Conservation (phyloP, 352 stramenopile genomes). For the Globisporangium sylvaticum region DNA sequence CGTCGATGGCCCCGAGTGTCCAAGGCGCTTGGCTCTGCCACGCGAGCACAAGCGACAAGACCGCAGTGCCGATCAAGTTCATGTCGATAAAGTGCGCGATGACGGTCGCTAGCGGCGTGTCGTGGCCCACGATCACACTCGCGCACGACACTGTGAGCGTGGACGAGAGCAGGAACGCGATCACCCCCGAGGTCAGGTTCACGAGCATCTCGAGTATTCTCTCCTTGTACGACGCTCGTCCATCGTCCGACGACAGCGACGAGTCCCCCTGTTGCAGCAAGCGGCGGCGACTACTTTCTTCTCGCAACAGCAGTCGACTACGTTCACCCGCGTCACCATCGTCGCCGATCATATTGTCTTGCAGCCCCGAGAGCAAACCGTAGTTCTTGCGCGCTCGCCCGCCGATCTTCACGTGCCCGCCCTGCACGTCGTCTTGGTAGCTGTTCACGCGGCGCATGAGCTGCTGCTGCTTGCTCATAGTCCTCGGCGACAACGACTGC, state of each 20-base stretch:
- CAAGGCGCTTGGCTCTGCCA: constrained; percentile 74
- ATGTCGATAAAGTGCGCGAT: constrained; percentile 84
- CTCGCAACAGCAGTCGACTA: constrained; percentile 13
- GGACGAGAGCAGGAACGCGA: constrained; percentile 74
- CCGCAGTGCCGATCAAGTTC: constrained; percentile 68
- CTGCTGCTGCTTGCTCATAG: constrained; percentile 22
- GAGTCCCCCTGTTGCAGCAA: constrained; percentile 7
- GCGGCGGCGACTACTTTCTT: constrained; percentile 19
- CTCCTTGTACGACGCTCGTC: constrained; percentile 14
- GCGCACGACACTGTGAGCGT: constrained; percentile 77
- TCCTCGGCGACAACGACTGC: constrained; percentile 34
- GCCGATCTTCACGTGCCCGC: not conserved
- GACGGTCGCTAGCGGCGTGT: constrained; percentile 47
- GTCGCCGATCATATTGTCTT: constrained; percentile 8
- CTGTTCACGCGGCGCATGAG: constrained; percentile 59
- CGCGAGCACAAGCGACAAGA: constrained; percentile 64
- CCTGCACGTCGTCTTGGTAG: constrained; percentile 35
- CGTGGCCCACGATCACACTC: constrained; percentile 72
- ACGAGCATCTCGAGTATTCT: constrained; percentile 29
- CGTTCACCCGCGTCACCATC: constrained; percentile 17
- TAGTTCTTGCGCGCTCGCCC: constrained; percentile 3
- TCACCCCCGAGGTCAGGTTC: constrained; percentile 70
- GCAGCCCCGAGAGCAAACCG: constrained; percentile 1
- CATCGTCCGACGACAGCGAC: not conserved
- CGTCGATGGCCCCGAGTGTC: constrained; percentile 74